Evolutionary conservation across 345 rosid species (phyloP), one percentile per base, ranked within the genome.

Genomic region (Pistacia vera): DNA sequence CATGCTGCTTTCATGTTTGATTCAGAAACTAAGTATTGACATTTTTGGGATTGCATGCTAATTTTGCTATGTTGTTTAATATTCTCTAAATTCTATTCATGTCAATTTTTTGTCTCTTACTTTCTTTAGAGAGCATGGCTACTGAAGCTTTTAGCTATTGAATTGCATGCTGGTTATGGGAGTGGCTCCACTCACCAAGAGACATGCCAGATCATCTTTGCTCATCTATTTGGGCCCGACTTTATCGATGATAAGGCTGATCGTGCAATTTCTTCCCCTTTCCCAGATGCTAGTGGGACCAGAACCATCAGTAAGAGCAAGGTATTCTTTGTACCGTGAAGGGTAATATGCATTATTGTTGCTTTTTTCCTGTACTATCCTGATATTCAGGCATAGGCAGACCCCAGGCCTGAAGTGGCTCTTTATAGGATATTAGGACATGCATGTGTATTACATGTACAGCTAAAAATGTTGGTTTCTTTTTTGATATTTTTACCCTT

Each of bases 41-140:
- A 60, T 46, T 30, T 30, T 30, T 30, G 33, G 33, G 33, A 30
- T 30, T 30, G 68, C 68, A 49, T 73, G 49, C 60, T 33, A 73
- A 49, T 59, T 44, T 58, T 8, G 22, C 25, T 78, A 36, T 64
- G 11, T 14, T 12, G 46, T 74, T 55, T 48, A 25, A 38, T 28
- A 62, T 72, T 61, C 8, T 54, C 46, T 57, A 11, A 20, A 11
- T 18, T 58, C 57, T 20, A 28, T n/a, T 80, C 38, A 57, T 67
- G 8, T 41, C 57, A 8, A 36, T 35, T 36, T 20, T 75, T 14
- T 41, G 25, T 66, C 84, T 60, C 56, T 65, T 68, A 72, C 64
- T 64, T 79, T 83, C 67, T 16, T 16, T 80, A 94, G 99, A 90
- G 97, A 83, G 97, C 99, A 41, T 95, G 99, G 99, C 87, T 95